Evolutionary conservation across 2,329 filamentous ascomycete species (phyloP).

Genomic region (Xylariomycetidae sp.): DNA sequence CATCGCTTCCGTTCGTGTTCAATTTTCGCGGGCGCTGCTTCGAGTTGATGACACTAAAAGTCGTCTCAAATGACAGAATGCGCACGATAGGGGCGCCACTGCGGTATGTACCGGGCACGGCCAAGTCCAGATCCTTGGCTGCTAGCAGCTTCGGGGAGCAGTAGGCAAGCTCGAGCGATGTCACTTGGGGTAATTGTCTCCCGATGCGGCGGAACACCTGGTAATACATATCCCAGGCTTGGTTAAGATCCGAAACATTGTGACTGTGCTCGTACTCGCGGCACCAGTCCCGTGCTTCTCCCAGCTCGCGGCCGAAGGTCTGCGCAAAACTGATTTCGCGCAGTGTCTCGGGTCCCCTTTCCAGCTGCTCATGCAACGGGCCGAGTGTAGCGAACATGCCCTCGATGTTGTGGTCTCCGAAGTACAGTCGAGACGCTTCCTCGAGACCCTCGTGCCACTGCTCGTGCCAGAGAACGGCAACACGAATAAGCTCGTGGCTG

Average conservation of each 20-base stretch:
- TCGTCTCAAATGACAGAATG: slow-evolving; percentile 86
- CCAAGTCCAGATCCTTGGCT: slow-evolving; percentile 80
- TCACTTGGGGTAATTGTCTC: slow-evolving; percentile 87
- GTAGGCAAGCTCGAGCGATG: slow-evolving; percentile 89
- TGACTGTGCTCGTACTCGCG: slow-evolving; percentile 83
- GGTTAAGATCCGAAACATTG: slow-evolving; percentile 91
- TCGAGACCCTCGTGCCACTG: slow-evolving; percentile 98
- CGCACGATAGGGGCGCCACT: slow-evolving; percentile 73
- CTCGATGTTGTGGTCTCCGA: slow-evolving; percentile 94
- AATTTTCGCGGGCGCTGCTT: slow-evolving; percentile 94
- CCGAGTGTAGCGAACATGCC: slow-evolving; percentile 93
- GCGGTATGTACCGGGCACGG: slow-evolving; percentile 91
- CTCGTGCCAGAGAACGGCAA: slow-evolving; percentile 97
- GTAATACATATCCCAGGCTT: slow-evolving; percentile 99
- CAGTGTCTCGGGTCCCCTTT: slow-evolving; percentile 86
- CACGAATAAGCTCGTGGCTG: slow-evolving; percentile 92
- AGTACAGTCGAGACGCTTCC: slow-evolving; percentile 93
- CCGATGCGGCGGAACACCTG: slow-evolving; percentile 96
- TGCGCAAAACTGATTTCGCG: slow-evolving; percentile 97
- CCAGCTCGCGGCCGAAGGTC: slow-evolving; percentile 90
- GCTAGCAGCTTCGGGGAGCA: slow-evolving; percentile 91
- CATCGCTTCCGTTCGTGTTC: slow-evolving; percentile 83
- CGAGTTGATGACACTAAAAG: slow-evolving; percentile 88
- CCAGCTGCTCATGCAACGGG: slow-evolving; percentile 86
- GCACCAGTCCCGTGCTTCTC: slow-evolving; percentile 95